These are phyloP conservation scores for Penicillium steckii DNA, from an alignment of 495 filamentous ascomycete species.

Conservation along the genomic window DNA sequence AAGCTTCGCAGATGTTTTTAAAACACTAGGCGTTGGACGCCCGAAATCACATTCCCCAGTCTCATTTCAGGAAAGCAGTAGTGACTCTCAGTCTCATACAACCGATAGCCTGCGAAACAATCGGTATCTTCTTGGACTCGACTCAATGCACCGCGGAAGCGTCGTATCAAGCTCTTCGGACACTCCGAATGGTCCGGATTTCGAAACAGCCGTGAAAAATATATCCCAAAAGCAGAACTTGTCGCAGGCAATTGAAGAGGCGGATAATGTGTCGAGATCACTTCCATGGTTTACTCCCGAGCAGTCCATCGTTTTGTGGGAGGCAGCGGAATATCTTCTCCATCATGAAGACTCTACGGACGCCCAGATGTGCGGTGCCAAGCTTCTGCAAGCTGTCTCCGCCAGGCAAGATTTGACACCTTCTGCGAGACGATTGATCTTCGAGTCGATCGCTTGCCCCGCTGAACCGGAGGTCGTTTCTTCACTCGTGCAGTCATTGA, in stretches of 20 bases:
- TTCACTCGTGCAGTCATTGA: slow-evolving; percentile 39
- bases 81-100: slow-evolving; percentile 29
- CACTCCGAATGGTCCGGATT: slow-evolving; percentile 39
- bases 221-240: slow-evolving; percentile 38
- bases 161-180: slow-evolving; percentile 47
- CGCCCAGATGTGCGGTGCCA: slow-evolving; percentile 36
- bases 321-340: slow-evolving; percentile 40
- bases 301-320: slow-evolving; percentile 43
- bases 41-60: slow-evolving; percentile 41
- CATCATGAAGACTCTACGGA: slow-evolving; percentile 38
- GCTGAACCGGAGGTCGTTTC: slow-evolving; percentile 41
- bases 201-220: slow-evolving; percentile 35
- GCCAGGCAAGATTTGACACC: slow-evolving; percentile 43
- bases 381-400: slow-evolving; percentile 38
- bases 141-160: slow-evolving; percentile 48
- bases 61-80: slow-evolving; percentile 34
- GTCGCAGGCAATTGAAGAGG: slow-evolving; percentile 40
- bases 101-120: slow-evolving; percentile 32
- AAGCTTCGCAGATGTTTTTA: slow-evolving; percentile 47
- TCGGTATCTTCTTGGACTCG: slow-evolving; percentile 32
- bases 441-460: slow-evolving; percentile 36
- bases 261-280: slow-evolving; percentile 34
- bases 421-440: slow-evolving; percentile 32
- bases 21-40: slow-evolving; percentile 41
- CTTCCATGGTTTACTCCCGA: slow-evolving; percentile 40